Percentiles rank a stretch among this genome's conserved stretches.
These are phyloP conservation scores for Pythium sukuiense DNA, from an alignment of 352 stramenopile genomes.

Conservation along the genomic window DNA sequence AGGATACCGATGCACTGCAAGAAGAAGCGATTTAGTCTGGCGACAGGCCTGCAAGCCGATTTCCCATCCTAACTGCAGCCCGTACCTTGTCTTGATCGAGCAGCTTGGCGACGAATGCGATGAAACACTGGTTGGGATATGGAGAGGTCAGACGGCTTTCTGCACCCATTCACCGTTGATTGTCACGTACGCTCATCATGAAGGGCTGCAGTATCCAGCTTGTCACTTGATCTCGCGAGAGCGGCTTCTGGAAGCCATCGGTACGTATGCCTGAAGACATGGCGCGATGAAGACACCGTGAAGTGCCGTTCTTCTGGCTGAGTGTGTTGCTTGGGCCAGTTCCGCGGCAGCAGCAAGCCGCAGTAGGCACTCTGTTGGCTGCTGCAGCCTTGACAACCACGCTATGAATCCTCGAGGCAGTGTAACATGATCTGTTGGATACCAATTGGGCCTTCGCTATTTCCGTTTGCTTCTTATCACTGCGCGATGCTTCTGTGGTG, in stretches of 20 bases:
- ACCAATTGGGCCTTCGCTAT: neutral
- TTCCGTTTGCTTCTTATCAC: conserved; percentile 1
- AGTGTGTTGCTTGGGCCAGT: neutral
- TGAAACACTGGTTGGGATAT: conserved; percentile 35
- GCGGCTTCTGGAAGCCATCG: conserved; percentile 79
- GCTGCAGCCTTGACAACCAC: neutral
- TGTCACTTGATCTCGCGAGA: conserved; percentile 70
- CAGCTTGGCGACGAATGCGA: conserved; percentile 59
- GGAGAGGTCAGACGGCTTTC: neutral
- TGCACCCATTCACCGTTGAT: neutral
- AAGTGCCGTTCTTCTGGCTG: neutral
- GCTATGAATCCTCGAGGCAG: neutral
- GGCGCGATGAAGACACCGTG: neutral
- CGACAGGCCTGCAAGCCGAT: neutral
- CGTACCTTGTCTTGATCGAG: conserved; percentile 56
- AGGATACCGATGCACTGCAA: conserved; percentile 62
- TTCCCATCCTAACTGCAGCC: neutral
- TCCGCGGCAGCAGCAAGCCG: neutral
- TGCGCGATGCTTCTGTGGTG: neutral
- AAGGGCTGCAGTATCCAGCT: conserved; percentile 79
- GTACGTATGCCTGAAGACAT: conserved; percentile 12
- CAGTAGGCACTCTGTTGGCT: no score
- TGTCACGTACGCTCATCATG: conserved; percentile 51
- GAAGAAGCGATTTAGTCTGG: neutral
- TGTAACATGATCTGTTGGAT: neutral